phyloP scores from a whole-genome alignment of 148 eudicot species.

The Pouteria glomerata region DNA sequence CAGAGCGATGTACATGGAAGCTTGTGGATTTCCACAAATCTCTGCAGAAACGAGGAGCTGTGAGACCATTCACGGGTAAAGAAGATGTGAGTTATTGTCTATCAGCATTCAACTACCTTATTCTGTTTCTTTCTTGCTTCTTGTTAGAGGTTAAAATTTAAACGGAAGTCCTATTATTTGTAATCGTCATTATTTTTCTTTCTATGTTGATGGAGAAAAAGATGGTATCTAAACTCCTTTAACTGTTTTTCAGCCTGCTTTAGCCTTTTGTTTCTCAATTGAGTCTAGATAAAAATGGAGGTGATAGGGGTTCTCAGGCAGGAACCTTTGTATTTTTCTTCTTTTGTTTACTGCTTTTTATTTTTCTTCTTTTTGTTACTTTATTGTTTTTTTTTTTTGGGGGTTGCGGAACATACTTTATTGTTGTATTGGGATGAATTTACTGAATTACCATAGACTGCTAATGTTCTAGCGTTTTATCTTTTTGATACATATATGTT shows the following conservation, averaged over 20 bases:
- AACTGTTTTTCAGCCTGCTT: background rate
- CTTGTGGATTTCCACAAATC: slow-evolving; percentile 63
- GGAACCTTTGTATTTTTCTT: background rate
- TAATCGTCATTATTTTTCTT: background rate
- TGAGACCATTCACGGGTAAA: slow-evolving; percentile 73
- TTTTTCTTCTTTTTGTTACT: no score
- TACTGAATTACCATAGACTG: no score
- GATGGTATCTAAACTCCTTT: background rate
- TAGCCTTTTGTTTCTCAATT: background rate
- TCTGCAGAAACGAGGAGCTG: slow-evolving; percentile 58
- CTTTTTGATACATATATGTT: background rate
- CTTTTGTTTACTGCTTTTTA: background rate
- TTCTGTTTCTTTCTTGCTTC: background rate
- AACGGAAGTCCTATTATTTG: background rate
- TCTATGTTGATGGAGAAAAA: background rate
- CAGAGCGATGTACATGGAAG: slow-evolving; percentile 88
- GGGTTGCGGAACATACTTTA: no score
- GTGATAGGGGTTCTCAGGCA: background rate
- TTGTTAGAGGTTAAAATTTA: background rate
- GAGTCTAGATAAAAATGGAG: background rate
- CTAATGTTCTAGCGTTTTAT: background rate
- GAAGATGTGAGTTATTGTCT: slow-evolving; percentile 56
- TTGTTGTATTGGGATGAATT: no score
- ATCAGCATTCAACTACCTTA: background rate
- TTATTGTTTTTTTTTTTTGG: no score